These are phyloP conservation scores for Vaccinium macrocarpon DNA, from an alignment of 148 eudicot species.

Conservation along the genomic window DNA sequence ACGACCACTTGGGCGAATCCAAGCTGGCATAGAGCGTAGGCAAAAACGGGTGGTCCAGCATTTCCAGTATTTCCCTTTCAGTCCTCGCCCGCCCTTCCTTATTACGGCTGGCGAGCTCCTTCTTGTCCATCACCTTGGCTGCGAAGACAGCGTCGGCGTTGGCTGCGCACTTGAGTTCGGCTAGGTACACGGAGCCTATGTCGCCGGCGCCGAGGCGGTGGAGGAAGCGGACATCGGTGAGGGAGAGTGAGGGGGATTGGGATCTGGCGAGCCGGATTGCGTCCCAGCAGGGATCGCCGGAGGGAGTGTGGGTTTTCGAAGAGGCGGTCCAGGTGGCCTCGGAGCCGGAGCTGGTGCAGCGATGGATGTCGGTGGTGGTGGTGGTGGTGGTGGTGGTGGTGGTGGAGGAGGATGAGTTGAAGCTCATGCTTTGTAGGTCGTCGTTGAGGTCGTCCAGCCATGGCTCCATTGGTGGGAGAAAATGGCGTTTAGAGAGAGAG, in stretches of 20 bases:
- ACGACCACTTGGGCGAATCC: slow-evolving; percentile 70
- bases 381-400: slow-evolving; percentile 40
- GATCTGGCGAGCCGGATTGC: slow-evolving; percentile 34
- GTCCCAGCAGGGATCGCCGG: slow-evolving; percentile 45
- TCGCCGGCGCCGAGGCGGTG: slow-evolving; percentile 86
- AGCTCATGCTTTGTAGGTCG: slow-evolving; percentile 76
- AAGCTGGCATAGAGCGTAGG: slow-evolving; percentile 65
- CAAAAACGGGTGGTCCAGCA: slow-evolving; percentile 83
- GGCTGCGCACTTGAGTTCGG: slow-evolving; percentile 50
- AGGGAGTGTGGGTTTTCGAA: slow-evolving; percentile 25
- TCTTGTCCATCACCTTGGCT: slow-evolving; percentile 85
- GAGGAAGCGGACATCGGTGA: slow-evolving; percentile 73
- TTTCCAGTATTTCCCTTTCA: slow-evolving; percentile 65
- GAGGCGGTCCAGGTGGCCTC: slow-evolving; percentile 54
- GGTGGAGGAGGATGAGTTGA: slow-evolving; percentile 64
- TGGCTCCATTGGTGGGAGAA: slow-evolving; percentile 34
- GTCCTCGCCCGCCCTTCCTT: slow-evolving; percentile 73
- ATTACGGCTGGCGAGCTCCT: slow-evolving; percentile 61
- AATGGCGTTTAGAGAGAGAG: slow-evolving; percentile 10
- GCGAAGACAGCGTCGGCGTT: slow-evolving; percentile 47
- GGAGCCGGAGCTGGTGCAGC: slow-evolving; percentile 67
- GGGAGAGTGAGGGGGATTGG: slow-evolving; percentile 30
- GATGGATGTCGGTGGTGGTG: slow-evolving; percentile 42
- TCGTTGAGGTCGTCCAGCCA: slow-evolving; percentile 53
- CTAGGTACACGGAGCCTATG: slow-evolving; percentile 81